These are phyloP conservation scores for Rauvolfia tetraphylla DNA, from an alignment of 257 asterid species.

Conservation along the genomic window DNA sequence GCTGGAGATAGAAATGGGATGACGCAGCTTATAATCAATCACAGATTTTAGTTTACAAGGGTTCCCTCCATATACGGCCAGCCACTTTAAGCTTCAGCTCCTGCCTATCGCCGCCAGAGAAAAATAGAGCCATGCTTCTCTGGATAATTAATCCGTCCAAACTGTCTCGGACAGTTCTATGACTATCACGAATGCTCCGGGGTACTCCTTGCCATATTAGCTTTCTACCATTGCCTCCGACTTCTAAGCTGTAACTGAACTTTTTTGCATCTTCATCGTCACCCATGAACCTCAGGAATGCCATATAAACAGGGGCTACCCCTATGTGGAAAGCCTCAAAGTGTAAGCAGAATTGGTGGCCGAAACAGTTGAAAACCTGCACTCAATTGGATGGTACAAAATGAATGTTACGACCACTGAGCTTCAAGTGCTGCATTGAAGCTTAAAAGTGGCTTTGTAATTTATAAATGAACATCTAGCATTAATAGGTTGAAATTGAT, in stretches of 20 bases:
- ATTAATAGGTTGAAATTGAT: neutral
- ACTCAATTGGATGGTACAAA: neutral
- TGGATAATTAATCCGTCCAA: constrained; percentile 35
- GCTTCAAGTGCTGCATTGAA: neutral
- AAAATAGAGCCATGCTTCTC: constrained; percentile 33
- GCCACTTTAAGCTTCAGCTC: constrained; percentile 35
- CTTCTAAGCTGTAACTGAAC: constrained; percentile 36
- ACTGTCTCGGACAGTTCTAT: constrained; percentile 33
- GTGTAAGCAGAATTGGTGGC: constrained; percentile 34
- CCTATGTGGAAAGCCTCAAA: constrained; percentile 38
- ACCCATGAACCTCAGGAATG: constrained; percentile 41
- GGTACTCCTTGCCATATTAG: constrained; percentile 38
- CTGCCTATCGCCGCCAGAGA: constrained; percentile 29
- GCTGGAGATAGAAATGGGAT: neutral
- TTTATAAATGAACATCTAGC: neutral
- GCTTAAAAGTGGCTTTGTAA: neutral
- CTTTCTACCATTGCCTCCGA: constrained; percentile 35
- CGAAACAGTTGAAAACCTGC: constrained; percentile 45
- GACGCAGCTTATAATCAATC: neutral
- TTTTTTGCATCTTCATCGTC: constrained; percentile 33
- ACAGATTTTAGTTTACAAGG: neutral
- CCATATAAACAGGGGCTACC: constrained; percentile 38
- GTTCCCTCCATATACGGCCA: constrained; percentile 34
- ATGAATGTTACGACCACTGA: neutral
- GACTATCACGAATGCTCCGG: constrained; percentile 40